Evolutionary conservation across 768 basidiomycete genomes (phyloP).

Genomic region (Dacryopinax spathularia): DNA sequence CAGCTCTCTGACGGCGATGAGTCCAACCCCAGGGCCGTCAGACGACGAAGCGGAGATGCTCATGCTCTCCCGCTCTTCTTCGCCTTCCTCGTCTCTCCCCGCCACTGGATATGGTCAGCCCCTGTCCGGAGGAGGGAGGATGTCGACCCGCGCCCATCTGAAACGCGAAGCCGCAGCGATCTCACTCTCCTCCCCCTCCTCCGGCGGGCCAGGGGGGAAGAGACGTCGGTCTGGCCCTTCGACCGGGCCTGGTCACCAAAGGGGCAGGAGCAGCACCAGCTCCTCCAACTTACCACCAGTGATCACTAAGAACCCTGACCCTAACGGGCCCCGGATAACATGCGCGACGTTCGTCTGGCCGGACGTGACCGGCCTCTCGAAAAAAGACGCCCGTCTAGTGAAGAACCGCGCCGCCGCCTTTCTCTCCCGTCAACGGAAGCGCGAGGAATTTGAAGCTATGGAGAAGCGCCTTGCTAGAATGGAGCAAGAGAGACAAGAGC

Average conservation of each 20-base stretch:
- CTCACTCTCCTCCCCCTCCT: too few relatives aligned
- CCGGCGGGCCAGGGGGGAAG: too few relatives aligned
- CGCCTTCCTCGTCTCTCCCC: background rate
- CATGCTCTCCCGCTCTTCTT: background rate
- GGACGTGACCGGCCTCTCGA: constrained; percentile 74
- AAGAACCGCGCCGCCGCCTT: constrained; percentile 90
- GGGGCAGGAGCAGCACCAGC: background rate
- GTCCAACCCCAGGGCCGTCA: background rate
- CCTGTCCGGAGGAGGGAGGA: too few relatives aligned
- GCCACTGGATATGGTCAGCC: too few relatives aligned
- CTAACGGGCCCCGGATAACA: background rate
- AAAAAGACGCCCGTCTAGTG: constrained; percentile 79
- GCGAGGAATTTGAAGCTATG: constrained; percentile 85
- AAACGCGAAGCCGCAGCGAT: background rate
- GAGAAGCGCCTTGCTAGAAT: constrained; percentile 32
- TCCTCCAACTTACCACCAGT: background rate
- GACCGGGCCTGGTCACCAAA: background rate
- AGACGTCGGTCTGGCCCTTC: too few relatives aligned
- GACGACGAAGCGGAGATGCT: background rate
- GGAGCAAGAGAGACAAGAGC: background rate
- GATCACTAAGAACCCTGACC: background rate
- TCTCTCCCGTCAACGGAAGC: constrained; percentile 77
- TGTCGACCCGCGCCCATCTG: background rate
- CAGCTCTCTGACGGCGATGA: background rate
- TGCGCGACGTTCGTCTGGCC: constrained; percentile 50